These are phyloP conservation scores for Sporothrix schenckii DNA, from an alignment of 2,329 filamentous ascomycete genomes.

Conservation along the genomic window DNA sequence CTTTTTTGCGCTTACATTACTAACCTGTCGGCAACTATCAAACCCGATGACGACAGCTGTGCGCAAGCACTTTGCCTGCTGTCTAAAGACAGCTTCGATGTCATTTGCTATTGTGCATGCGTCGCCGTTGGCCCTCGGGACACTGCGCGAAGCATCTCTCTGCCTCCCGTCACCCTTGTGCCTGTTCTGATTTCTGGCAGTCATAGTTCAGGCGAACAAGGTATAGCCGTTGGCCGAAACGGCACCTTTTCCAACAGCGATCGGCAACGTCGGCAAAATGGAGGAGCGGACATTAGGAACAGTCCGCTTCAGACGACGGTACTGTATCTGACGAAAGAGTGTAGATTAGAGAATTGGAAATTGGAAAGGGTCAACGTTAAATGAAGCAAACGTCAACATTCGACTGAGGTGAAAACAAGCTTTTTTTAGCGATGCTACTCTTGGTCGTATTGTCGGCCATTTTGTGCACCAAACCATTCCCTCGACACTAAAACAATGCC, in stretches of 20 bases:
- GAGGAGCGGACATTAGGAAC: background rate
- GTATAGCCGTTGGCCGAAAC: conserved; percentile 20
- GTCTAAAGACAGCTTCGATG: background rate
- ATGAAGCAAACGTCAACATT: background rate
- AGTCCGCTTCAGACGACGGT: background rate
- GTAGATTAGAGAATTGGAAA: background rate
- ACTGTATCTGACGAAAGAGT: background rate
- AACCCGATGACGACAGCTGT: background rate
- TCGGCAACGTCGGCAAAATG: conserved; percentile 19
- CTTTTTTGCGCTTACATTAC: background rate
- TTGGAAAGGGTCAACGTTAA: background rate
- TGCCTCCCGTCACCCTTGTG: background rate
- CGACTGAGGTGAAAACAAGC: conserved; percentile 21
- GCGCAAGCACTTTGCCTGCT: background rate
- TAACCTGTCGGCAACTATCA: background rate
- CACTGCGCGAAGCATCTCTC: background rate
- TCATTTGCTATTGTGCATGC: background rate
- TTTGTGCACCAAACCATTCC: background rate
- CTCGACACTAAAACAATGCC: too few species aligned
- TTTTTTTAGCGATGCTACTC: conserved; percentile 16
- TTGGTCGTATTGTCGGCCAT: background rate
- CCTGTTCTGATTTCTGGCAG: background rate
- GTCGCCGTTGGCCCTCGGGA: background rate
- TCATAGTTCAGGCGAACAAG: background rate
- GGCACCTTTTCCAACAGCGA: conserved; percentile 12